phyloP scores from a whole-genome alignment of 768 basidiomycete genomes.

The Termitomyces sp. region DNA sequence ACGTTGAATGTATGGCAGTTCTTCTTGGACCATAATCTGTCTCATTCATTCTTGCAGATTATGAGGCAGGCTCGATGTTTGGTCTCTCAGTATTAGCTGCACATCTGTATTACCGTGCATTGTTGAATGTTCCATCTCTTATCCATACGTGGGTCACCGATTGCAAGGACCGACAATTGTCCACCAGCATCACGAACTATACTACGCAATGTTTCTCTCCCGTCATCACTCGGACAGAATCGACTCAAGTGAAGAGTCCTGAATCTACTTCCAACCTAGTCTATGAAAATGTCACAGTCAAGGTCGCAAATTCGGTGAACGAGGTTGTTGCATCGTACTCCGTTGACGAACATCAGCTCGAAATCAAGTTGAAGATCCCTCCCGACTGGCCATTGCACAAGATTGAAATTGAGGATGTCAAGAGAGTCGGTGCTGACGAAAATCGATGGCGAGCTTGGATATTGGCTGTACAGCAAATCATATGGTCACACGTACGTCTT shows the following conservation, averaged over 20 bases:
- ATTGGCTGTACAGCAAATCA: constrained; percentile 84
- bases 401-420: constrained; percentile 83
- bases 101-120: constrained; percentile 84
- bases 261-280: constrained; percentile 46
- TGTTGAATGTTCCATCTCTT: constrained; percentile 78
- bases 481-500: constrained; percentile 73
- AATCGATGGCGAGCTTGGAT: constrained; percentile 92
- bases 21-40: neutral
- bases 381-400: constrained; percentile 84
- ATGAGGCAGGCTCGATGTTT: constrained; percentile 44
- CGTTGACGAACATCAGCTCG: constrained; percentile 91
- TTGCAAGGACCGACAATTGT: constrained; percentile 86
- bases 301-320: constrained; percentile 62
- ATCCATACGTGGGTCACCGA: constrained; percentile 83
- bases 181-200: constrained; percentile 67
- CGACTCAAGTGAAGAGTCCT: constrained; percentile 64
- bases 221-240: constrained; percentile 76
- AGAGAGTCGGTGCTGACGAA: constrained; percentile 83
- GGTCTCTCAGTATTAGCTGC: constrained; percentile 69
- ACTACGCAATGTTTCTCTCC: constrained; percentile 87
- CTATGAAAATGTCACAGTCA: constrained; percentile 78
- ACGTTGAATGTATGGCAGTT: constrained; percentile 55
- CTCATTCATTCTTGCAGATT: constrained; percentile 34
- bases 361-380: constrained; percentile 83
- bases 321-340: constrained; percentile 83